Conservation (phyloP, 768 basidiomycete genomes). For the Hygrophoropsis aurantiaca region DNA sequence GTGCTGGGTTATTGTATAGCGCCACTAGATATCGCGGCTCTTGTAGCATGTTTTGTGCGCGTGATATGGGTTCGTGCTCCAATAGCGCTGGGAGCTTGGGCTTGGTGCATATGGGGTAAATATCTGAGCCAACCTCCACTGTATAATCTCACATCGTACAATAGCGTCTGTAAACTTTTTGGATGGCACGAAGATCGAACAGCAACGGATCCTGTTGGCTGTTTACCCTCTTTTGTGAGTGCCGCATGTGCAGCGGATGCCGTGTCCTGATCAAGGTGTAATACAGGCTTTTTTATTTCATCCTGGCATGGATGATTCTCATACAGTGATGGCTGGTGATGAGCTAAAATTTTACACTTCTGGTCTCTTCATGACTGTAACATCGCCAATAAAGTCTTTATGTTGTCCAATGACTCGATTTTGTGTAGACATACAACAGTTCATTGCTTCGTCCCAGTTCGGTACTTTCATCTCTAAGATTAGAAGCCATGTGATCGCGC, state of each 20-base stretch:
- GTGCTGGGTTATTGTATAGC: slow-evolving; percentile 95
- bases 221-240: slow-evolving; percentile 94
- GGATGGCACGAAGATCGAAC: slow-evolving; percentile 92
- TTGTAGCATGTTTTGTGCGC: slow-evolving; percentile 83
- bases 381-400: too few species aligned
- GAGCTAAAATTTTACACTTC: too few species aligned
- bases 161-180: slow-evolving; percentile 92
- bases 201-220: slow-evolving; percentile 85
- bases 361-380: too few species aligned
- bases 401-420: too few species aligned
- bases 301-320: slow-evolving; percentile 95
- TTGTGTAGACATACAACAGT: too few species aligned
- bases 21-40: slow-evolving; percentile 86
- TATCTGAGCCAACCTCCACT: slow-evolving; percentile 5
- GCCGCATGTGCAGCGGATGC: background rate
- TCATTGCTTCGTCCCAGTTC: too few species aligned
- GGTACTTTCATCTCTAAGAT: too few species aligned
- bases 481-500: background rate
- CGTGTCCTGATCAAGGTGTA: slow-evolving; percentile 7
- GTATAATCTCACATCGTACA: slow-evolving; percentile 3
- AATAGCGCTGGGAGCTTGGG: slow-evolving; percentile 84
- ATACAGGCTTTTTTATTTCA: slow-evolving; percentile 84
- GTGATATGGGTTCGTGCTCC: slow-evolving; percentile 87
- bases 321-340: slow-evolving; percentile 57
- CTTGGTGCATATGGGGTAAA: slow-evolving; percentile 96